These are phyloP conservation scores for Myxozyma vanderwaltii DNA, from an alignment of 805 yeast species.

Conservation along the genomic window DNA sequence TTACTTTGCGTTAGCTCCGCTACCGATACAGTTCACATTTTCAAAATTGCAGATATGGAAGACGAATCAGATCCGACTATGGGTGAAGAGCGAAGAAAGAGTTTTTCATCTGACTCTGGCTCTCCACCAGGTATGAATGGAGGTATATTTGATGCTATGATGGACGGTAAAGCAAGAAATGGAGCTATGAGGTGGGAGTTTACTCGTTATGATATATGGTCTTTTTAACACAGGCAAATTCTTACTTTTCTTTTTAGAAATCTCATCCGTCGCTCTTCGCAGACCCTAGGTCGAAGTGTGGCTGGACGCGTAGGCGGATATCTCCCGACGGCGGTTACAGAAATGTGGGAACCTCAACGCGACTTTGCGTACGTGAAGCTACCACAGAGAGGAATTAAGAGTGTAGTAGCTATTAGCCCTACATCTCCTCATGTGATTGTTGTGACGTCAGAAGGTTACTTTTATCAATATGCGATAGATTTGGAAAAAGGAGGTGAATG, in stretches of 20 bases:
- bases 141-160: slow-evolving; percentile 34
- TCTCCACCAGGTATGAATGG: slow-evolving; percentile 34
- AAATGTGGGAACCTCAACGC: slow-evolving; percentile 79
- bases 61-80: slow-evolving; percentile 12
- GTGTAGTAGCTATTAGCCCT: slow-evolving; percentile 46
- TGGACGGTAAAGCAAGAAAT: slow-evolving; percentile 33
- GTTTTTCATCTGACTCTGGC: slow-evolving; percentile 32
- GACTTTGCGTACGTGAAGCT: slow-evolving; percentile 89
- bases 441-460: slow-evolving; percentile 78
- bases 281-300: slow-evolving; percentile 43
- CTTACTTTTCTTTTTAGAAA: neutral
- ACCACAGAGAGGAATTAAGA: slow-evolving; percentile 46
- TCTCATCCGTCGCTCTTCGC: slow-evolving; percentile 35
- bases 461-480: slow-evolving; percentile 78
- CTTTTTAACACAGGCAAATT: neutral
- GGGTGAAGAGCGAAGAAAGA: slow-evolving; percentile 27
- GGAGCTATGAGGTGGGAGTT: slow-evolving; percentile 29
- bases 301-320: slow-evolving; percentile 90
- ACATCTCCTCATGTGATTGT: slow-evolving; percentile 55
- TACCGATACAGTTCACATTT: slow-evolving; percentile 90
- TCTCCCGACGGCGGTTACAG: slow-evolving; percentile 75
- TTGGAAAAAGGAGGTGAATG: slow-evolving; percentile 95
- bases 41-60: slow-evolving; percentile 62
- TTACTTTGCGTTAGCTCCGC: slow-evolving; percentile 82
- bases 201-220: no score